These are phyloP conservation scores for Luffa aegyptiaca DNA, from an alignment of 306 rosid genomes.

Conservation along the genomic window DNA sequence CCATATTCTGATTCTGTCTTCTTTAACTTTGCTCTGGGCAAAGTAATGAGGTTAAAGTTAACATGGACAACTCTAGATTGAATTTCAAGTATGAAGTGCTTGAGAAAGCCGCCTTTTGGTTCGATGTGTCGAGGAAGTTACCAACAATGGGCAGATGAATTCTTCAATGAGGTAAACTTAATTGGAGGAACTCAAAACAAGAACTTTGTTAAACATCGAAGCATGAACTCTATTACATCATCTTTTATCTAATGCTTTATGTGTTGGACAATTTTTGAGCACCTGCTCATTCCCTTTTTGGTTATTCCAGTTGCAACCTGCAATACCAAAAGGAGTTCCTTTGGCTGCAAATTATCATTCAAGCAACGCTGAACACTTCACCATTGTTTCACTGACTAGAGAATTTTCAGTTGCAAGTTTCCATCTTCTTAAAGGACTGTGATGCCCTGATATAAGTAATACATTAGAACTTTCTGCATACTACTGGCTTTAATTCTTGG, in stretches of 20 bases:
- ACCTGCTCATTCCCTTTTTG: not conserved
- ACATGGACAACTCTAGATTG: conserved; percentile 11
- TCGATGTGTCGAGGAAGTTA: conserved; percentile 33
- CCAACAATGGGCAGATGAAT: conserved; percentile 38
- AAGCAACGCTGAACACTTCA: not conserved
- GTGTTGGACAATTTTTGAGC: not conserved
- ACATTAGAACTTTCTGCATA: not conserved
- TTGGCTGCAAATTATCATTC: not conserved
- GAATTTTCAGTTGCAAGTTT: not conserved
- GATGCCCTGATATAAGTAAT: not conserved
- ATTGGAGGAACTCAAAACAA: conserved; percentile 42
- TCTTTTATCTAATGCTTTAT: not conserved
- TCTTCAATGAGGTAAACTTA: conserved; percentile 53
- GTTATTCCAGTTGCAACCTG: not conserved
- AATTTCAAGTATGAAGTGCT: conserved; percentile 45
- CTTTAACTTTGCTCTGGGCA: conserved; percentile 8
- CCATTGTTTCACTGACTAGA: not conserved
- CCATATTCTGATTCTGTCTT: conserved; percentile 6
- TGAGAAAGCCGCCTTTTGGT: conserved; percentile 33
- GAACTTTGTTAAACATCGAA: conserved; percentile 40
- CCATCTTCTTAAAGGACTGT: not conserved
- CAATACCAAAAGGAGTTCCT: not conserved
- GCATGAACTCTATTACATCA: not conserved
- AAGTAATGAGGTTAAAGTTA: conserved; percentile 1
- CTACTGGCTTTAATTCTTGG: not conserved